Evolutionary conservation across 2,329 filamentous ascomycete species (phyloP).

Genomic region (Sporothrix protearum): DNA sequence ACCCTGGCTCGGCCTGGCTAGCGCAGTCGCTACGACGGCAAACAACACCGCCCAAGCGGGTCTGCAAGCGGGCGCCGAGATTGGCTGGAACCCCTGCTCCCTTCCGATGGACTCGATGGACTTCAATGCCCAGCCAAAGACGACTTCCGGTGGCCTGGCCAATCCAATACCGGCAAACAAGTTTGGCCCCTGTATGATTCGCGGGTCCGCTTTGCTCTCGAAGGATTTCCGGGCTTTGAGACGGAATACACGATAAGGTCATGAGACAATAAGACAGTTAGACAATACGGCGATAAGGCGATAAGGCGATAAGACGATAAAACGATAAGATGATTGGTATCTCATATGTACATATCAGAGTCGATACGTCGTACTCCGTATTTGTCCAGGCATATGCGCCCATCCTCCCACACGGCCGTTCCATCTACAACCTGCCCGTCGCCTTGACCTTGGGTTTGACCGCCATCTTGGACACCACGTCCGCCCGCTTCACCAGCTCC

Average conservation of each 20-base stretch:
- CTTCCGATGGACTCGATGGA: neutral
- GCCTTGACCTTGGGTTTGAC: neutral
- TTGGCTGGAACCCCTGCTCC: neutral
- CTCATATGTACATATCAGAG: neutral
- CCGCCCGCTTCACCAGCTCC: slow-evolving; percentile 50
- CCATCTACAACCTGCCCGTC: slow-evolving; percentile 4
- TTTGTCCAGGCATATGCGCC: neutral
- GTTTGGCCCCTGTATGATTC: neutral
- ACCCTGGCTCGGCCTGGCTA: neutral
- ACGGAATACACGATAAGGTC: no score
- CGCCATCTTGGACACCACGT: slow-evolving; percentile 31
- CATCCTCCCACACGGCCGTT: neutral
- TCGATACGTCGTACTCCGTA: no score
- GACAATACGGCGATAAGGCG: neutral
- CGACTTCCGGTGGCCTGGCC: neutral
- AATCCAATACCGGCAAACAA: neutral
- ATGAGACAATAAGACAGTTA: neutral
- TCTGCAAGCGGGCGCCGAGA: neutral
- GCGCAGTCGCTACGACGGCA: neutral
- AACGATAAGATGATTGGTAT: neutral
- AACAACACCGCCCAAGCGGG: neutral
- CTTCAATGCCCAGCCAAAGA: neutral
- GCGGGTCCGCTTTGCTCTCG: neutral
- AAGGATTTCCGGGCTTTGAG: no score
- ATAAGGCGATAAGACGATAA: neutral